These are phyloP conservation scores for Tuber umbilicatum DNA, from an alignment of 495 filamentous ascomycete species.

Conservation along the genomic window DNA sequence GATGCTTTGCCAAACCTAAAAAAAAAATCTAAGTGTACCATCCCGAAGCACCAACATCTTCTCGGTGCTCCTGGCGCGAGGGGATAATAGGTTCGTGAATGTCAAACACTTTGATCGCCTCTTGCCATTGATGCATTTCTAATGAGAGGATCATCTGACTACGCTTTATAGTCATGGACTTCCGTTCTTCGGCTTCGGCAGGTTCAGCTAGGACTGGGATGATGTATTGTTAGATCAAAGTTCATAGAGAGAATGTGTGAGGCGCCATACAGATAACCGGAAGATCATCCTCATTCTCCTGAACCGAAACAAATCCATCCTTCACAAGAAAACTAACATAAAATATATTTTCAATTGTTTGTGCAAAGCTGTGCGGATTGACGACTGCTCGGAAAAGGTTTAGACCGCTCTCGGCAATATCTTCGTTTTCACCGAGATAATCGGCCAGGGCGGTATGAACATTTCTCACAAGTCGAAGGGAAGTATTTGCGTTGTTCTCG, in stretches of 20 bases:
- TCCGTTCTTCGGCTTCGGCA: conserved; percentile 27
- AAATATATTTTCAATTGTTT: conserved; percentile 96
- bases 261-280: conserved; percentile 46
- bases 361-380: conserved; percentile 83
- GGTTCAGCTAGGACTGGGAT: conserved; percentile 22
- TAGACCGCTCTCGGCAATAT: conserved; percentile 51
- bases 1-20: neutral
- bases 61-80: conserved; percentile 52
- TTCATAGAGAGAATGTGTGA: neutral
- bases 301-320: conserved; percentile 61
- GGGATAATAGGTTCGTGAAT: conserved; percentile 75
- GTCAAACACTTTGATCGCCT: conserved; percentile 64
- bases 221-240: neutral
- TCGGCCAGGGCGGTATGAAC: conserved; percentile 47
- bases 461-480: conserved; percentile 61
- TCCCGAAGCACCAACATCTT: conserved; percentile 29
- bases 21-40: conserved; percentile 33
- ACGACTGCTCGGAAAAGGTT: conserved; percentile 76
- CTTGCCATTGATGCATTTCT: conserved; percentile 54
- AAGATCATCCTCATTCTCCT: conserved; percentile 45
- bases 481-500: conserved; percentile 43
- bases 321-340: conserved; percentile 90
- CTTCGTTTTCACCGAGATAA: conserved; percentile 20
- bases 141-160: conserved; percentile 38
- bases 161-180: conserved; percentile 9